Evolutionary conservation across 1,284 basidiomycete genomes (phyloP).

Genomic region (Thelephora terrestris): DNA sequence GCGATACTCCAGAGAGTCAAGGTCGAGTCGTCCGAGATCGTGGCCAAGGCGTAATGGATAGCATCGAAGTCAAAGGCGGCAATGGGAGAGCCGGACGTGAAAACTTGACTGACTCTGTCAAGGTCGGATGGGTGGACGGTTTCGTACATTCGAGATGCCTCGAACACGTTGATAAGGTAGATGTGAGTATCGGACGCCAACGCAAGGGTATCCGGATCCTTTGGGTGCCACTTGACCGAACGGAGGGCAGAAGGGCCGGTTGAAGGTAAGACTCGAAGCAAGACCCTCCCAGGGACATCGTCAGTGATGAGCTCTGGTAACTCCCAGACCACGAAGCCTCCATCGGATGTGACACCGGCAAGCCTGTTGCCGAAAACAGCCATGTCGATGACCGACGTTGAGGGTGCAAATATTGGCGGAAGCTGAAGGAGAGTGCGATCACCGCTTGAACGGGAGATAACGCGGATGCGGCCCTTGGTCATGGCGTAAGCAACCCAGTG

Average conservation of each 20-base stretch:
- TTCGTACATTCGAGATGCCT: conserved; percentile 46
- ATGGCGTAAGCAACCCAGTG: conserved; percentile 85
- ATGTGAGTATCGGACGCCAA: conserved; percentile 66
- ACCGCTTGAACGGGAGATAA: conserved; percentile 76
- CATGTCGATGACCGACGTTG: conserved; percentile 69
- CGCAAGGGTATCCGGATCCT: conserved; percentile 63
- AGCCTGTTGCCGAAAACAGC: conserved; percentile 72
- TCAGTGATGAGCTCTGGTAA: conserved; percentile 70
- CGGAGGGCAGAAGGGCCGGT: conserved; percentile 51
- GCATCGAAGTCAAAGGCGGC: conserved; percentile 76
- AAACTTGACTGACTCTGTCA: conserved; percentile 52
- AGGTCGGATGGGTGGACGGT: conserved; percentile 57
- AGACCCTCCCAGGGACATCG: conserved; percentile 62
- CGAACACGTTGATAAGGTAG: conserved; percentile 60
- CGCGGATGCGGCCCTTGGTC: conserved; percentile 79
- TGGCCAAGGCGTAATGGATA: conserved; percentile 59
- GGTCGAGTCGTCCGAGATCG: conserved; percentile 70
- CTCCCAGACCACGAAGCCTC: conserved; percentile 80
- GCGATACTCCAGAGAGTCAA: conserved; percentile 71
- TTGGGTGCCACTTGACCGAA: conserved; percentile 77
- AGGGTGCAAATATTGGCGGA: conserved; percentile 48
- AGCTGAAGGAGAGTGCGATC: conserved; percentile 74
- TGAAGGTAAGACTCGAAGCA: conserved; percentile 60
- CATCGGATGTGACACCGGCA: conserved; percentile 75
- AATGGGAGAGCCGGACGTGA: conserved; percentile 61